Evolutionary conservation across 805 yeast species (phyloP).

Genomic region (Wickerhamiella parazyma): DNA sequence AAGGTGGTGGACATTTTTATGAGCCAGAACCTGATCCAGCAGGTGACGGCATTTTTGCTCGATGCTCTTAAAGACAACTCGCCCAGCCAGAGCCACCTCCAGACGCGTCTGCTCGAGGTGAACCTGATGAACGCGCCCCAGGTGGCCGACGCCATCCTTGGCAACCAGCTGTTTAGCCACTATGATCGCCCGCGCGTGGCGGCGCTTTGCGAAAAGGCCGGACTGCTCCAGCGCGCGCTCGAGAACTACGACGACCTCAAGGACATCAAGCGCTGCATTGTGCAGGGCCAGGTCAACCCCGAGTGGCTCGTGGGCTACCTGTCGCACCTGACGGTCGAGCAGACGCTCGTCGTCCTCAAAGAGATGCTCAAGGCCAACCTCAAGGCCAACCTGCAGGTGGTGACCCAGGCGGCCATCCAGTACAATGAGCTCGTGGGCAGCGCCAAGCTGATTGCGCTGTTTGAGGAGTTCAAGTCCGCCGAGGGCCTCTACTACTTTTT

Average conservation of each 20-base stretch:
- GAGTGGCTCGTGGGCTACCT: conserved; percentile 92
- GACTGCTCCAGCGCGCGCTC: conserved; percentile 85
- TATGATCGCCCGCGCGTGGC: conserved; percentile 92
- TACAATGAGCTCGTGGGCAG: conserved; percentile 91
- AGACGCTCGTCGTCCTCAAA: conserved; percentile 71
- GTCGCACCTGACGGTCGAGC: conserved; percentile 89
- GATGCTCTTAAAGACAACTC: conserved; percentile 90
- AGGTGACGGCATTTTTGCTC: conserved; percentile 91
- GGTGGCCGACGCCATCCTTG: conserved; percentile 97
- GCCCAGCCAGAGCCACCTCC: conserved; percentile 91
- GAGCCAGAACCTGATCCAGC: conserved; percentile 87
- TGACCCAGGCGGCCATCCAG: conserved; percentile 92
- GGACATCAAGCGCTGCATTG: conserved; percentile 90
- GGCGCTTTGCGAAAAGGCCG: conserved; percentile 87
- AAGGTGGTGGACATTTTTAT: conserved; percentile 85
- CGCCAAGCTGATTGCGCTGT: conserved; percentile 66
- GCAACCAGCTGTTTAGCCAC: conserved; percentile 89
- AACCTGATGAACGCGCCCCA: conserved; percentile 94
- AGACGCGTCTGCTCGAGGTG: conserved; percentile 85
- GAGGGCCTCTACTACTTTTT: conserved; percentile 94
- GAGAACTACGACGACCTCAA: conserved; percentile 90
- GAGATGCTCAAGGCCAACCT: conserved; percentile 70
- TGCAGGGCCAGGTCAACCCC: conserved; percentile 61
- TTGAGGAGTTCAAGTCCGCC: conserved; percentile 81
- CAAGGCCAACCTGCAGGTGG: conserved; percentile 81